A percentile compares a stretch with the other conserved stretches of the same genome.
Evolutionary conservation across 176 grass and related monocot genomes (phyloP).

Genomic region (Rhynchospora breviuscula): DNA sequence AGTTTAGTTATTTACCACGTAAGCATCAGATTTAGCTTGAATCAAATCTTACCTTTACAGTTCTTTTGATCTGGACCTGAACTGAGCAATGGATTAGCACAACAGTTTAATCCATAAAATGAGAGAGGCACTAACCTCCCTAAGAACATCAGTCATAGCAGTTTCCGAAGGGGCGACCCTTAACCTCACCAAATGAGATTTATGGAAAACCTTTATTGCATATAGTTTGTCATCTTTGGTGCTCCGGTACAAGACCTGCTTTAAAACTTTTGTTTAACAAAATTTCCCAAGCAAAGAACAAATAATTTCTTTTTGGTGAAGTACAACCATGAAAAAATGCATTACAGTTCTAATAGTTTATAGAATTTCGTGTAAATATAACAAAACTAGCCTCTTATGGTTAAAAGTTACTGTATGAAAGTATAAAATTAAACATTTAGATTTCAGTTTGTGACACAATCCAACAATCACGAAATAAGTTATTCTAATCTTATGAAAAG

Average conservation of each 20-base stretch:
- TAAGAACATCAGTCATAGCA: constrained; percentile 92
- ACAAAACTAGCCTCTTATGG: neutral
- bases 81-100: neutral
- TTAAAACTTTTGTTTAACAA: neutral
- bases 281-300: constrained; percentile 5
- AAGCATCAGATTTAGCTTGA: neutral
- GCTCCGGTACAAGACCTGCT: constrained; percentile 68
- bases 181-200: constrained; percentile 61
- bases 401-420: neutral
- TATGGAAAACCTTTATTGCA: constrained; percentile 89
- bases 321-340: neutral
- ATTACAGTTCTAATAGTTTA: neutral
- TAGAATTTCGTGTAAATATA: neutral
- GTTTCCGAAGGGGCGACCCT: constrained; percentile 66
- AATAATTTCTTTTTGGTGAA: neutral
- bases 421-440: neutral
- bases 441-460: neutral
- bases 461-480: neutral
- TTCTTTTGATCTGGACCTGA: neutral
- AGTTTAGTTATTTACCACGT: neutral
- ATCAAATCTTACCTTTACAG: neutral
- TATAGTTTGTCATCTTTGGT: constrained; percentile 63
- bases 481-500: neutral
- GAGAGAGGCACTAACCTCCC: constrained; percentile 52
- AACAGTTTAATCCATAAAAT: neutral